Conservation (phyloP, 78 protist genomes). For the Acrasis kona region DNA sequence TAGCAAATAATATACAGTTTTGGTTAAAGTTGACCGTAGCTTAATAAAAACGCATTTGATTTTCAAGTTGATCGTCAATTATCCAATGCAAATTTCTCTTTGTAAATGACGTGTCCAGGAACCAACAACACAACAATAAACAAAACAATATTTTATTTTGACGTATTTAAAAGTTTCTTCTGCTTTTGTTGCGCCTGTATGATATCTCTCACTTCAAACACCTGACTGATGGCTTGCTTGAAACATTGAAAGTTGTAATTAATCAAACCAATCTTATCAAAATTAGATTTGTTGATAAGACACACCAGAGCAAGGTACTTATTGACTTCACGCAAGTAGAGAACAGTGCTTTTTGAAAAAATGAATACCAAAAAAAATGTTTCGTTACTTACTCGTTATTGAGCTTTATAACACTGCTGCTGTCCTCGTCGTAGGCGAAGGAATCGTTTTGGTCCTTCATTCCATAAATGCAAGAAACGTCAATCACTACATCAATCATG, state of each 20-base stretch:
- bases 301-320: slow-evolving; percentile 80
- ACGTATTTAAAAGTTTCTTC: not conserved
- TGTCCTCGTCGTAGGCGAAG: slow-evolving; percentile 15
- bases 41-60: not conserved
- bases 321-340: slow-evolving; percentile 72
- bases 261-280: slow-evolving; percentile 79
- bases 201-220: not conserved
- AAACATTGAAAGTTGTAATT: slow-evolving; percentile 70
- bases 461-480: slow-evolving; percentile 86
- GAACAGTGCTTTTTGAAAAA: slow-evolving; percentile 59
- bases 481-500: slow-evolving; percentile 92
- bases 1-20: no score
- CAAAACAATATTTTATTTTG: not conserved
- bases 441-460: not conserved
- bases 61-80: no score
- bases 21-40: no score
- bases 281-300: slow-evolving; percentile 58
- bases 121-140: no score
- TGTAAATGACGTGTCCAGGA: no score
- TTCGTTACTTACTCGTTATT: slow-evolving; percentile 50
- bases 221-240: not conserved
- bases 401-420: slow-evolving; percentile 45
- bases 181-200: not conserved
- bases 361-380: no score
- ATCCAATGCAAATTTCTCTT: no score